Evolutionary conservation across 2,329 filamentous ascomycete genomes (phyloP), one percentile per base, ranked within the genome.

Genomic region (Apiospora malaysiana): DNA sequence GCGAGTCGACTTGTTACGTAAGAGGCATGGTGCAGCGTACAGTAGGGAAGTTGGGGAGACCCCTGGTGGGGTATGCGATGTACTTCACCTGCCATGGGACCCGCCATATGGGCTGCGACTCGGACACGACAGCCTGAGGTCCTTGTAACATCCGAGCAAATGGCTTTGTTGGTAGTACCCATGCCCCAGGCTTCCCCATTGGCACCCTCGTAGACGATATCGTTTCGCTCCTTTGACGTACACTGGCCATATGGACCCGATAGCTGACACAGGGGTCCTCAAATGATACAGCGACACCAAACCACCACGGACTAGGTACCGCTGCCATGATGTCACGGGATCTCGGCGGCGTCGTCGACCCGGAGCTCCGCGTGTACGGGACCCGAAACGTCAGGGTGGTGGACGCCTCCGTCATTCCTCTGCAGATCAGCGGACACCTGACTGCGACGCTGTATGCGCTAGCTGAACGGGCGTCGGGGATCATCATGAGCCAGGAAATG

Each of bases 401-500:
- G 3, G 86, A 88, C 75, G 85, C 84, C 0, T 85, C 83, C 1
- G 76, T 87, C 18, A 76, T 88, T 45, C 86, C 86, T 2, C 79
- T 86, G 81, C 86, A 81, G 80, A 83, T 73, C 78, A 87, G 78
- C 82, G 85, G 76, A 1, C 82, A 87, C 23, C 84, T 87, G 45
- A 86, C 87, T 67, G 84, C 85, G 68, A 84, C 83, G 0, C 81
- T 88, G 8, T 89, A 89, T 72, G 86, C 86, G 75, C 77, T 87
- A 68, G 86, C 81, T 10, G 87, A 89, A 77, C 86, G 84, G 75
- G 78, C 77, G 4, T 75, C 82, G 42, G 75, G 78, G 1, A 75
- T 81, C 9, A 80, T 80, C 6, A 59, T 59, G 16, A 47, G 14
- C n/a, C 37, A 21, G 4, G 14, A 14, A 66, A 69, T 32, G 27